Base-by-base conservation (phyloP, 495 filamentous ascomycete genomes). In the Penicillium daleae region DNA sequence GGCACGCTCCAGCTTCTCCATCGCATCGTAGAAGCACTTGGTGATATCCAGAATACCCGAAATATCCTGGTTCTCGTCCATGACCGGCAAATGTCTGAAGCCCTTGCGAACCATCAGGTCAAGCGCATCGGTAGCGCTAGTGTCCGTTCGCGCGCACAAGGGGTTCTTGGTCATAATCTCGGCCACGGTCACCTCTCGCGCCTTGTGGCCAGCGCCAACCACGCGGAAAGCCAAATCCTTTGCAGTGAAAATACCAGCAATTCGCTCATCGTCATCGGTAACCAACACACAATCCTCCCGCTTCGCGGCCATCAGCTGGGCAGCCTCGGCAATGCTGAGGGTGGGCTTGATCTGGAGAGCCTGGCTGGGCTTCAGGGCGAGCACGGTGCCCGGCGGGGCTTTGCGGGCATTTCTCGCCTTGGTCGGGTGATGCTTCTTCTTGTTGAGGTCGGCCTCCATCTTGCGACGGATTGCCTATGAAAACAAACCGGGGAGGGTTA, bases 101-200 rank as follows among this genome's bases (percentile, higher is more conserved):
- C 95, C 95, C 77, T 98, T 99, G 59, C 93, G 83, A 52, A 99
- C 95, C 95, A 99, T 99, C 53, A 99, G 83, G 73, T 99, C 93
- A 61, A 99, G 80, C 26, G 95, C 95, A 79, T 99, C 95, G 42
- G 95, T 99, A 21, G 95, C 95, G 79, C 93, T 97, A 21, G 95
- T 99, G 71, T 99, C 95, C 35, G 95, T 99, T 71, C 94, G 86
- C 8, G 95, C 95, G 71, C 95, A 99, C 33, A 99, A 83, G 1
- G 95, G 95, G 75, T 99, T 99, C 82, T 97, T 97, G 66, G 95
- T 99, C 95, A 99, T 99, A 74, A 99, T 99, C 64, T 97, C 92
- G 56, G 91, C 90, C 68, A 99, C 97, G 7, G 91, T 96, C 64
- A 98, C 87, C 71, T 88, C 89, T 70, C 85, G 88, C 10, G 95